Evolutionary conservation across 2,329 filamentous ascomycete species (phyloP).

Genomic region (Aspergillus sp.): DNA sequence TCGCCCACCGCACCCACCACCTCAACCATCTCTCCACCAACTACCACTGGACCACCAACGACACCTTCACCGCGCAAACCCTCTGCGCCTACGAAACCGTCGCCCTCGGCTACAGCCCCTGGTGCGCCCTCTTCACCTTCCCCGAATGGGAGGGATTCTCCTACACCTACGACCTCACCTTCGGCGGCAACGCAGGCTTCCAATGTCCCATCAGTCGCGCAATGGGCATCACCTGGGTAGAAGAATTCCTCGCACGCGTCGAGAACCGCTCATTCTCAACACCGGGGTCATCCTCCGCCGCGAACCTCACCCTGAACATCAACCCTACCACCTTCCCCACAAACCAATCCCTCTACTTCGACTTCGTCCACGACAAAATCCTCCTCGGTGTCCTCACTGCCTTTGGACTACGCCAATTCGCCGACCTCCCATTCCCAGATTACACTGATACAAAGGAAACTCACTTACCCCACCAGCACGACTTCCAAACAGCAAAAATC

Average conservation of each 20-base stretch:
- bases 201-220: constrained; percentile 68
- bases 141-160: constrained; percentile 73
- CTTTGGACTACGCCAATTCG: constrained; percentile 71
- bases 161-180: constrained; percentile 69
- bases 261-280: constrained; percentile 31
- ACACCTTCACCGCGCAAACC: constrained; percentile 68
- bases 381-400: constrained; percentile 70
- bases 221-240: constrained; percentile 72
- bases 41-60: constrained; percentile 65
- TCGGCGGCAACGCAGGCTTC: constrained; percentile 64
- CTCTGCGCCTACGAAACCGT: constrained; percentile 78
- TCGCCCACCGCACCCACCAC: constrained; percentile 64
- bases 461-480: constrained; percentile 43
- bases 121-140: constrained; percentile 74
- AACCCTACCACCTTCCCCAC: constrained; percentile 70
- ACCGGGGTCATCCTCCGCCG: constrained; percentile 45
- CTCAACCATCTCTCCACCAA: constrained; percentile 58
- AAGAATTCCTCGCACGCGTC: constrained; percentile 71
- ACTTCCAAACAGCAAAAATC: constrained; percentile 67
- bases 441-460: background rate
- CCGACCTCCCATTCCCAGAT: constrained; percentile 56
- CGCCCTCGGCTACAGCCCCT: constrained; percentile 72
- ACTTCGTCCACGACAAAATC: constrained; percentile 78
- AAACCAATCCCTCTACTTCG: constrained; percentile 72
- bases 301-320: constrained; percentile 47